phyloP scores from a whole-genome alignment of 306 rosid species.

The Rosa lucieae region DNA sequence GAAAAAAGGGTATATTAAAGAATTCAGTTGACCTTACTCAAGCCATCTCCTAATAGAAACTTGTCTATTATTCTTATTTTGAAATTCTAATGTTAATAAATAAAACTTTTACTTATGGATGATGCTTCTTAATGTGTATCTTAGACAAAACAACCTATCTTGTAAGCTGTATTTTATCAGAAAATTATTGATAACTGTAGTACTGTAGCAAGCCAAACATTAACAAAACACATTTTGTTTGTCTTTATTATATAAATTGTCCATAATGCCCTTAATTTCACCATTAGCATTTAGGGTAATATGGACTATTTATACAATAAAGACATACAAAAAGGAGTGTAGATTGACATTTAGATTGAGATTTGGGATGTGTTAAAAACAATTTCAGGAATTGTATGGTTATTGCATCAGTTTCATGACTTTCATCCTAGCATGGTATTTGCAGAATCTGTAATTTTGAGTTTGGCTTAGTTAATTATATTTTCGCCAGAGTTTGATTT shows the following conservation, averaged over 20 bases:
- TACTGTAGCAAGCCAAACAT: background rate
- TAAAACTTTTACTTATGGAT: background rate
- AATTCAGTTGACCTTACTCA: background rate
- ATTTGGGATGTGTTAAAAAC: background rate
- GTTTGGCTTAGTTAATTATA: conserved; percentile 5
- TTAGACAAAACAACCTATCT: background rate
- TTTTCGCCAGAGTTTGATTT: background rate
- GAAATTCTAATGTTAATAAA: background rate
- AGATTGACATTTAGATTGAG: background rate
- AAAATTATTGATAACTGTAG: background rate
- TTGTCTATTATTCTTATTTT: background rate
- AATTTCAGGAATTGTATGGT: background rate
- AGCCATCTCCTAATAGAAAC: background rate
- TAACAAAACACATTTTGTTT: background rate
- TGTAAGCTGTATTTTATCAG: background rate
- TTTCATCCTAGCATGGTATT: background rate
- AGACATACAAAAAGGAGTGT: background rate
- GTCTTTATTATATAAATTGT: background rate
- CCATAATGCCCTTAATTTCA: background rate
- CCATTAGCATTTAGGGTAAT: background rate
- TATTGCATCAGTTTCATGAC: background rate
- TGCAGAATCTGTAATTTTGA: conserved; percentile 3
- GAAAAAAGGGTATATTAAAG: background rate
- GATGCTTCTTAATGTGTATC: background rate
- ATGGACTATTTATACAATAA: background rate